A percentile compares a stretch with the other conserved stretches of the same genome.
phyloP scores from a whole-genome alignment of 2,329 filamentous ascomycete species.

The Lecanicillium sp. region DNA sequence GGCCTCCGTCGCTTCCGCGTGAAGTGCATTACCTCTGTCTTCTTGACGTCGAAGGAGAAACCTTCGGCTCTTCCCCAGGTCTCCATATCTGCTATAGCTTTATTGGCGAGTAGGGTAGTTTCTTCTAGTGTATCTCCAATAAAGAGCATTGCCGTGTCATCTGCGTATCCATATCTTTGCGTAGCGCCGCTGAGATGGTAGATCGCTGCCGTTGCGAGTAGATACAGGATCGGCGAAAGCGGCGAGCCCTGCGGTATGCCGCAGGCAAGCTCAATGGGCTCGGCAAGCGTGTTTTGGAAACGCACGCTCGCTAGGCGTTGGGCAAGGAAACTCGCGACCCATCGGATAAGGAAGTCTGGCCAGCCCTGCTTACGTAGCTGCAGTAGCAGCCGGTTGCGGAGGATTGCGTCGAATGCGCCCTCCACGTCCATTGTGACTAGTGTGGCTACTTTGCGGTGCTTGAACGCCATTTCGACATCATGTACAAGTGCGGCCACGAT shows the following conservation, averaged over 20 bases:
- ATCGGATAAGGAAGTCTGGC: conserved; percentile 1
- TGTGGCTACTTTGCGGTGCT: conserved; percentile 2
- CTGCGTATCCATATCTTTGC: conserved; percentile 12
- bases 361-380: conserved; percentile 3
- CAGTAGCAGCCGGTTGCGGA: conserved; percentile 1
- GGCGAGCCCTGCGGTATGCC: conserved; percentile 4
- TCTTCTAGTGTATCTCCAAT: conserved; percentile 9
- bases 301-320: conserved; percentile 2
- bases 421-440: conserved; percentile 7
- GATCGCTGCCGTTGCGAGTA: neutral
- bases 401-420: conserved; percentile 7
- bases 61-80: conserved; percentile 11
- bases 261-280: too few relatives aligned
- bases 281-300: conserved; percentile 2
- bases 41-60: conserved; percentile 13
- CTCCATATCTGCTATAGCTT: conserved; percentile 8
- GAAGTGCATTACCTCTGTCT: conserved; percentile 16
- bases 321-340: conserved; percentile 2
- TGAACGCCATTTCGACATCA: conserved; percentile 13
- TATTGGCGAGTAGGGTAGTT: conserved; percentile 8
- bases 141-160: conserved; percentile 13
- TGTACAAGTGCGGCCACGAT: conserved; percentile 12
- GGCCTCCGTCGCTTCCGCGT: conserved; percentile 2
- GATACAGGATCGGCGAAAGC: conserved; percentile 3
- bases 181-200: neutral